A percentile compares a stretch with the other conserved stretches of the same genome.
phyloP scores from a whole-genome alignment of 371 early-diverging fungal genomes.

The Circinella minor region DNA sequence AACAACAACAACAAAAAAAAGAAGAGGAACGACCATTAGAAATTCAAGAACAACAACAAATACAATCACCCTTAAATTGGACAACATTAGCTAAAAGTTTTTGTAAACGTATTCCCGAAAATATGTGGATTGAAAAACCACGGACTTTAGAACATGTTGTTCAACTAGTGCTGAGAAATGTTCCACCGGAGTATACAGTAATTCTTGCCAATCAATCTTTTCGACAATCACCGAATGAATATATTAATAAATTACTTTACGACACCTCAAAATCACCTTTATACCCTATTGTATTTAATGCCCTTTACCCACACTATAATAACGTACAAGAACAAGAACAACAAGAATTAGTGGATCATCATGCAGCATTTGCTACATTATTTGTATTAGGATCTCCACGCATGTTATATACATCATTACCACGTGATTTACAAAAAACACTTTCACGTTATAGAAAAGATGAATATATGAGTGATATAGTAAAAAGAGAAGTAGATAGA shows the following conservation, averaged over 20 bases:
- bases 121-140: conserved; percentile 57
- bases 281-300: conserved; percentile 46
- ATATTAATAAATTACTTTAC: conserved; percentile 41
- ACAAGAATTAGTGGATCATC: conserved; percentile 19
- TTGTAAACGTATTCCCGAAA: conserved; percentile 54
- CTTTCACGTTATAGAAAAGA: conserved; percentile 24
- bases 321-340: conserved; percentile 12
- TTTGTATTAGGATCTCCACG: conserved; percentile 35
- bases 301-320: conserved; percentile 37
- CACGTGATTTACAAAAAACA: conserved; percentile 32
- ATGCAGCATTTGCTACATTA: conserved; percentile 39
- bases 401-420: conserved; percentile 37
- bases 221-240: conserved; percentile 28
- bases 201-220: conserved; percentile 49
- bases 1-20: background rate
- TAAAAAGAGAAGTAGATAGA: conserved; percentile 34
- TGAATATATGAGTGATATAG: conserved; percentile 24
- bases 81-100: conserved; percentile 52
- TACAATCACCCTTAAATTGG: conserved; percentile 40
- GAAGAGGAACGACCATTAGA: no score
- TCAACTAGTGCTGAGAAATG: conserved; percentile 48
- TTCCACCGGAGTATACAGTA: conserved; percentile 49
- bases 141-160: conserved; percentile 49
- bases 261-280: conserved; percentile 50
- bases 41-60: no score